These are phyloP conservation scores for Crithidia bombi DNA, from an alignment of 208 protist genomes.

Conservation along the genomic window DNA sequence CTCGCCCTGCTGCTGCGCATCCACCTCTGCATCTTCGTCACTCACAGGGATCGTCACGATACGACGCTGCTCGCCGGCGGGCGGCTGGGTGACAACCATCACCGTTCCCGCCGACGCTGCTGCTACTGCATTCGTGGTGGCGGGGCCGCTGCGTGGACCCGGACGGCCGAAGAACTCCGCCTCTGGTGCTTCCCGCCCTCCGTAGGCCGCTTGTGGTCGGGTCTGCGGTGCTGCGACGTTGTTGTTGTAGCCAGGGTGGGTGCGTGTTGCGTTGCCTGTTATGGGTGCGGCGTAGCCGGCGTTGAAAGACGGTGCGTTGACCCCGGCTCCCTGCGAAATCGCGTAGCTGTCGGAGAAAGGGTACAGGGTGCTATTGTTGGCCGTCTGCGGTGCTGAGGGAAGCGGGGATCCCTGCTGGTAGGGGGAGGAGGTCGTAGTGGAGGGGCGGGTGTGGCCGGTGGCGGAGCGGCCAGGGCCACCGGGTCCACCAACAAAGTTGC, in stretches of 20 bases:
- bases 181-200: not conserved
- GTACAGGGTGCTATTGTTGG: constrained; percentile 28
- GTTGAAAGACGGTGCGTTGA: constrained; percentile 34
- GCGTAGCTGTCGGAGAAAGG: constrained; percentile 31
- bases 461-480: constrained; percentile 34
- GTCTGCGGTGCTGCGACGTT: not conserved
- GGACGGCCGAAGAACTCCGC: constrained; percentile 22
- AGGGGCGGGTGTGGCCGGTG: not conserved
- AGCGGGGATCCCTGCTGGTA: constrained; percentile 22
- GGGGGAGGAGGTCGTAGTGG: not conserved
- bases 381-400: constrained; percentile 26
- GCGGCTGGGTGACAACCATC: constrained; percentile 6
- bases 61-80: not conserved
- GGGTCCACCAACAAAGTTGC: constrained; percentile 35
- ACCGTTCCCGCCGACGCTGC: not conserved
- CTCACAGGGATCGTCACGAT: constrained; percentile 18
- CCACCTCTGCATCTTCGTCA: constrained; percentile 5
- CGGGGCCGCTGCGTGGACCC: not conserved
- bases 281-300: constrained; percentile 1
- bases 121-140: not conserved
- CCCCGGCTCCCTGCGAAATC: constrained; percentile 15
- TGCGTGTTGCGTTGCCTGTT: constrained; percentile 5
- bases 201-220: not conserved
- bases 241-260: not conserved
- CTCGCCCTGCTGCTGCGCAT: not conserved